Conservation (phyloP, 768 basidiomycete genomes). For the Auricularia sp. region DNA sequence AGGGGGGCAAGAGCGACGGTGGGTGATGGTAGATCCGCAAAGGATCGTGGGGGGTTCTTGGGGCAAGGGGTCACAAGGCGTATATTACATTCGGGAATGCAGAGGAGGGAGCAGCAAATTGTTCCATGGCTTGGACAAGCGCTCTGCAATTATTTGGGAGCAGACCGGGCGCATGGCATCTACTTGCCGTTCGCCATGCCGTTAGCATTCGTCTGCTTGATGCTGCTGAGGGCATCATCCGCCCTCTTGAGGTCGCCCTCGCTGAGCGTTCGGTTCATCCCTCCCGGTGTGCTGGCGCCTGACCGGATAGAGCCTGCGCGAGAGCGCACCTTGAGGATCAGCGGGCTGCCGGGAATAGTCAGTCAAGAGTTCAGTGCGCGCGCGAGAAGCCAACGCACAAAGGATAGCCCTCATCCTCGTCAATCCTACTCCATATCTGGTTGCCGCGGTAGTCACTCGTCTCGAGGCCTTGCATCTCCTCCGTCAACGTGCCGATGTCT, state of each 20-base stretch:
- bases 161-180: neutral
- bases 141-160: neutral
- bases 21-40: no score
- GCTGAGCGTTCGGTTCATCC: slow-evolving; percentile 68
- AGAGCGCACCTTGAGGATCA: slow-evolving; percentile 84
- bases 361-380: slow-evolving; percentile 8
- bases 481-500: slow-evolving; percentile 82
- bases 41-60: no score
- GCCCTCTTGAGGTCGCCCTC: slow-evolving; percentile 82
- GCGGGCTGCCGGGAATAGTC: slow-evolving; percentile 41
- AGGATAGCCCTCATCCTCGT: slow-evolving; percentile 86
- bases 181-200: neutral
- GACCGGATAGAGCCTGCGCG: slow-evolving; percentile 67
- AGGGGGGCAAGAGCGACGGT: no score
- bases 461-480: slow-evolving; percentile 82
- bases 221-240: slow-evolving; percentile 61
- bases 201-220: slow-evolving; percentile 14
- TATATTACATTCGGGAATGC: no score
- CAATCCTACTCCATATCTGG: slow-evolving; percentile 51
- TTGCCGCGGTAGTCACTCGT: slow-evolving; percentile 81
- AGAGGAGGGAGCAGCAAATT: no score
- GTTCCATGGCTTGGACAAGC: neutral
- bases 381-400: slow-evolving; percentile 44
- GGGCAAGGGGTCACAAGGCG: no score
- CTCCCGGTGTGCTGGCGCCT: slow-evolving; percentile 77